Conservation (phyloP, 2,329 filamentous ascomycete genomes). For the Fusarium praegraminearum region DNA sequence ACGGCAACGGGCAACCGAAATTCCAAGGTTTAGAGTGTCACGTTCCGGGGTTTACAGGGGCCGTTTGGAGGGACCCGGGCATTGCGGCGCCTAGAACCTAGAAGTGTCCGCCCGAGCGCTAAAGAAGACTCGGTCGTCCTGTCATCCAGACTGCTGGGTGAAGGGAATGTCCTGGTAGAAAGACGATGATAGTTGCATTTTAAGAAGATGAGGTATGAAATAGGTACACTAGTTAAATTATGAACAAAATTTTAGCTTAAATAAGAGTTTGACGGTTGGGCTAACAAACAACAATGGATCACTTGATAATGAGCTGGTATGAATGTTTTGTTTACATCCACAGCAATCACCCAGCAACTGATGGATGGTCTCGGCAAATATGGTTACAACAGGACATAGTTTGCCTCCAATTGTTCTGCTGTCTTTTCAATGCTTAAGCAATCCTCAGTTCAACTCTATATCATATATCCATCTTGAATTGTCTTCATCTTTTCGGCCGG, state of each 20-base stretch:
- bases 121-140: slow-evolving; percentile 7
- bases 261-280: background rate
- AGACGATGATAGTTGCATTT: slow-evolving; percentile 1
- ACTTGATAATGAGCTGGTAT: background rate
- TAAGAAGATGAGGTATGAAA: slow-evolving; percentile 2
- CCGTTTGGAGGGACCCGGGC: slow-evolving; percentile 6
- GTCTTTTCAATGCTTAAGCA: background rate
- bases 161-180: slow-evolving; percentile 16
- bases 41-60: slow-evolving; percentile 25
- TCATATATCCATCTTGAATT: background rate
- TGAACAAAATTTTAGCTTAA: background rate
- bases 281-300: background rate
- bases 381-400: background rate
- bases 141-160: slow-evolving; percentile 10
- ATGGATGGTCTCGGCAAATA: background rate
- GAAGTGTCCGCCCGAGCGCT: slow-evolving; percentile 1
- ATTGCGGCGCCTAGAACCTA: slow-evolving; percentile 13
- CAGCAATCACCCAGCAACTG: background rate
- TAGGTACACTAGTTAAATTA: background rate
- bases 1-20: slow-evolving; percentile 26
- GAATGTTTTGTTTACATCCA: slow-evolving; percentile 16
- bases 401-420: background rate
- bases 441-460: background rate
- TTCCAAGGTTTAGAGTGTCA: slow-evolving; percentile 30
- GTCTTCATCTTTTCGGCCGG: background rate